Evolutionary conservation across 495 filamentous ascomycete species (phyloP).

Genomic region (Hypoxylon perforatum): DNA sequence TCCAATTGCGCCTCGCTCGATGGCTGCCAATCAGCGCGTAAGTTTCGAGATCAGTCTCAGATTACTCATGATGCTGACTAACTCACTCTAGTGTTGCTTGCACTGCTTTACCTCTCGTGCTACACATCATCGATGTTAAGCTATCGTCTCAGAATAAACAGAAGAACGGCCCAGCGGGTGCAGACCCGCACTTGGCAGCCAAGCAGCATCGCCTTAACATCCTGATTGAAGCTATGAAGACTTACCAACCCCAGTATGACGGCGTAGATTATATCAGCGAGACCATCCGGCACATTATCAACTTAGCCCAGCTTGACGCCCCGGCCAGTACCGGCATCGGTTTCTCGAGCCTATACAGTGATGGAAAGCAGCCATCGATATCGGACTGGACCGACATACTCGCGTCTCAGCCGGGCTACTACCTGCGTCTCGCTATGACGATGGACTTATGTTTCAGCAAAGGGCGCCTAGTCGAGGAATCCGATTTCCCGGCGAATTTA

Average conservation of each 20-base stretch:
- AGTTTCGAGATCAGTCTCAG: conserved; percentile 10
- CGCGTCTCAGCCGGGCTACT: conserved; percentile 44
- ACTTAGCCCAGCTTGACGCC: conserved; percentile 44
- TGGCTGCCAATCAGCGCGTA: conserved; percentile 50
- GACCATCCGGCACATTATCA: conserved; percentile 50
- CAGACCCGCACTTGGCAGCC: conserved; percentile 37
- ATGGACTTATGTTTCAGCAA: conserved; percentile 50
- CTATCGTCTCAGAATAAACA: conserved; percentile 44
- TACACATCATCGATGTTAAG: conserved; percentile 50
- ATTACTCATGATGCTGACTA: neutral
- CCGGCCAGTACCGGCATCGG: conserved; percentile 24
- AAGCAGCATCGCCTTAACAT: conserved; percentile 52
- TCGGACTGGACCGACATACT: conserved; percentile 50
- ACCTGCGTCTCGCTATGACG: conserved; percentile 48
- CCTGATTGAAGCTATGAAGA: conserved; percentile 51
- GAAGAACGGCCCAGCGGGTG: conserved; percentile 12
- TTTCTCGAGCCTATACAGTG: conserved; percentile 8
- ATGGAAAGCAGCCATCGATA: conserved; percentile 38
- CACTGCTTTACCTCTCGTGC: conserved; percentile 47
- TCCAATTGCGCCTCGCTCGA: conserved; percentile 46
- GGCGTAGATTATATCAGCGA: conserved; percentile 50
- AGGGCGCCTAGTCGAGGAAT: conserved; percentile 44
- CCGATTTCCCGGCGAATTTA: conserved; percentile 46
- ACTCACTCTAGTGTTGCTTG: conserved; percentile 40
- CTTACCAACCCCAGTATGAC: conserved; percentile 50